Evolutionary conservation across 2,329 filamentous ascomycete species (phyloP), one percentile per base, ranked within the genome.

Genomic region (Penicillium brevicompactum): DNA sequence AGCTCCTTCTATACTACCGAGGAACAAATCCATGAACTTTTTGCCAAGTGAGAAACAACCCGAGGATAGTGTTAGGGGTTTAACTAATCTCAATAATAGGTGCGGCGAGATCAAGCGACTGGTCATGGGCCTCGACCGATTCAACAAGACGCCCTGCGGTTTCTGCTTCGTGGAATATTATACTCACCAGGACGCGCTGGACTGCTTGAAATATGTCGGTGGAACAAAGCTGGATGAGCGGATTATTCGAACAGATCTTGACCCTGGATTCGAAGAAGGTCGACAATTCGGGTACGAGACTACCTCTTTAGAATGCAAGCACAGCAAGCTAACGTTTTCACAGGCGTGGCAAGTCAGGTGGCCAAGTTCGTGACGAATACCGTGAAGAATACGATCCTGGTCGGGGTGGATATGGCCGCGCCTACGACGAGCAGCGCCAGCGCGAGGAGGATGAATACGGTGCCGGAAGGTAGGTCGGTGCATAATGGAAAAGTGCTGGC

Each of bases 151-250:
- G 0, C 94, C 94, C 1, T 99, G 94, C 76, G 94, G 94, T 40
- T 99, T 99, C 82, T 99, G 94, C 82, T 99, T 99, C 71, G 94
- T 99, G 69, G 94, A 99, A 78, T 99, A 99, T 79, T 97, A 97
- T 80, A 97, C 88, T 30, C 94, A 97, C 74, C 89, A 96, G 71
- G 94, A 99, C 74, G 94, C 94, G 8, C 83, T 99, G 47, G 94
- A 99, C 74, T 97, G 93, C 77, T 88, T 99, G 87, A 99, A 97
- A 78, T 99, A 97, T 74, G 88, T 99, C 68, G 94, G 94, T 53
- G 94, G 94, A 55, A 99, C 94, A 34, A 99, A 99, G 80, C 84
- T 99, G 44, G 94, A 99, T 74, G 94, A 99, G 82, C 87, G 94
- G 66, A 88, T 99, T 70, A 97, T 99, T 70, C 84, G 94, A 57